Base-by-base conservation (phyloP, 495 filamentous ascomycete species). In the Aspergillus nanangensis region DNA sequence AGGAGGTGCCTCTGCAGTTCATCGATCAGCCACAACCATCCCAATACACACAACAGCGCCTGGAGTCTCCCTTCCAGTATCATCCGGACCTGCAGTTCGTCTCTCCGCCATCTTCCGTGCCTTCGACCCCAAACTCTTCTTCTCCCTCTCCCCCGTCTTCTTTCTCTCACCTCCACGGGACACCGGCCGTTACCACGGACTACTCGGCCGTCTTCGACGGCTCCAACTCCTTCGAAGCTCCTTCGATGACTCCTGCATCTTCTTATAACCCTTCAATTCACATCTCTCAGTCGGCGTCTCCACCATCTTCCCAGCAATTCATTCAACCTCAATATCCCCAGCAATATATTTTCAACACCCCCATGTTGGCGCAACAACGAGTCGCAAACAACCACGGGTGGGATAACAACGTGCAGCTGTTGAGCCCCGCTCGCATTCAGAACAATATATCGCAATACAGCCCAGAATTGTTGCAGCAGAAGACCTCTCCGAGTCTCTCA, bases 241-340 rank as follows among this genome's bases (percentile, higher is more conserved):
- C 69, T 58, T 72, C 70, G 49, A 74, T 74, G 70, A 74, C 69
- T 52, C 65, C 66, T 19, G 61, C 56, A 22, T 64, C 66, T 33
- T 74, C 70, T 15, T 72, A 74, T 50, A 67, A 72, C 53, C 66
- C 69, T 33, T 62, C 66, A 3, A 63, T 67, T 31, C 61, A 69
- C 51, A 52, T 60, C 37, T 61, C 66, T 39, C 56, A 60, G 23
- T 60, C 68, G 8, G 53, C 48, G 18, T 69, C 69, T 17, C 65
- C 62, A 15, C 61, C 56, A 3, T 47, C 52, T 15, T 58, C 53
- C 5, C 56, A 54, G 17, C 41, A 38, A 21, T 55, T 50, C 45
- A 40, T 50, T 14, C 50, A 50, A 13, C 49, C 50, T 35, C 61
- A 56, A 33, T 60, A 51, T 20, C 50, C 63, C 25, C 45, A 58